Evolutionary conservation across 352 stramenopile species (phyloP).

Genomic region (Phytopythium montanum): DNA sequence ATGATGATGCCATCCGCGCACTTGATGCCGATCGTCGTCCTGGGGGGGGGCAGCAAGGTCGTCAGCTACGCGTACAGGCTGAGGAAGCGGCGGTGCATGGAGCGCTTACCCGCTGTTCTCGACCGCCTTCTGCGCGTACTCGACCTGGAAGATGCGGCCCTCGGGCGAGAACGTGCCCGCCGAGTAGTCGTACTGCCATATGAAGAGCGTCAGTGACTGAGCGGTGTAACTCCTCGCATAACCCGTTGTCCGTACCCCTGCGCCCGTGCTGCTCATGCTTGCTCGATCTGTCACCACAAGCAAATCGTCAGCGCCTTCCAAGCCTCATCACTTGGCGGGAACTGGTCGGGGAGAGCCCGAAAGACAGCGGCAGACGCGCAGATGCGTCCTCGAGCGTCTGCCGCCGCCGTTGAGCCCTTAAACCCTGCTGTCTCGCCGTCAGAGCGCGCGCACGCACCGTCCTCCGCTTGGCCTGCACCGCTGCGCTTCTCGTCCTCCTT

Average conservation of each 20-base stretch:
- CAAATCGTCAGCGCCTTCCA: too few relatives aligned
- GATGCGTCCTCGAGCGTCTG: neutral
- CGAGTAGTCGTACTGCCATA: constrained; percentile 77
- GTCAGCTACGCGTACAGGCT: neutral
- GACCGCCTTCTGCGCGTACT: constrained; percentile 98
- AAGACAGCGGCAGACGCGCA: neutral
- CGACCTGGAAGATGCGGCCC: constrained; percentile 98
- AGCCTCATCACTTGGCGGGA: neutral
- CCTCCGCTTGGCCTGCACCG: neutral
- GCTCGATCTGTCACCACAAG: constrained; percentile 1
- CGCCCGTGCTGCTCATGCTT: constrained; percentile 82
- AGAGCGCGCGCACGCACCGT: neutral
- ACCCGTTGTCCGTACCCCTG: constrained; percentile 35
- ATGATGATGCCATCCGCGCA: constrained; percentile 98
- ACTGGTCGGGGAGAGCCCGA: neutral
- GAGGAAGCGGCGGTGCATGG: neutral
- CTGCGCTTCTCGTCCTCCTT: neutral
- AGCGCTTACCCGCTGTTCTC: constrained; percentile 92
- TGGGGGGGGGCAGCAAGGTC: constrained; percentile 15
- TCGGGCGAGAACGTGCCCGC: constrained; percentile 96
- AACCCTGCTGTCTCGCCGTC: neutral
- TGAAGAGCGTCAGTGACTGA: neutral
- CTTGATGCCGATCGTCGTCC: constrained; percentile 97
- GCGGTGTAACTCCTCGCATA: neutral
- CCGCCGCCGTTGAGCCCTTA: neutral